Percentiles rank a stretch among this genome's conserved stretches.
phyloP scores from a whole-genome alignment of 2,329 filamentous ascomycete genomes.

The Pyricularia sp. region DNA sequence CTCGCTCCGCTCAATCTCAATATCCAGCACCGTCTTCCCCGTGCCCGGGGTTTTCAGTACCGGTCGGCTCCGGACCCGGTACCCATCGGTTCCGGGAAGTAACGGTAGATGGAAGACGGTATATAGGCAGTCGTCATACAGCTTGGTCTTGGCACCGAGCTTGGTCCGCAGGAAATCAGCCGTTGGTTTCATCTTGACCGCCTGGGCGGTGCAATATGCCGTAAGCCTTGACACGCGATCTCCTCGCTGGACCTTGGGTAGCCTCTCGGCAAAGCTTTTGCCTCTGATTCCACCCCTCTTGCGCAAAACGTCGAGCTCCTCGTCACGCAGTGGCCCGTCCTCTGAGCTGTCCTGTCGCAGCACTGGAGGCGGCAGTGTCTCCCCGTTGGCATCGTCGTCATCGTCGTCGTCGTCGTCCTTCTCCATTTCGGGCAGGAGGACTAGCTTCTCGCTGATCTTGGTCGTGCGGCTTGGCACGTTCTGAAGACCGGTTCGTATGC shows the following conservation, averaged over 20 bases:
- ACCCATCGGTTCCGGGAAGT: conserved; percentile 77
- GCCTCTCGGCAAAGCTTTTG: conserved; percentile 88
- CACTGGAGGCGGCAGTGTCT: conserved; percentile 23
- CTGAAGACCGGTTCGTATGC: conserved; percentile 33
- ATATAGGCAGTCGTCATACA: conserved; percentile 97
- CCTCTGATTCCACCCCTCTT: conserved; percentile 54
- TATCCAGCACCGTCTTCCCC: conserved; percentile 83
- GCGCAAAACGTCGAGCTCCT: conserved; percentile 55
- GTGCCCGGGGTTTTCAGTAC: conserved; percentile 83
- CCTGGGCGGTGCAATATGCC: conserved; percentile 92
- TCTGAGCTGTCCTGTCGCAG: conserved; percentile 50
- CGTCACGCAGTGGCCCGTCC: conserved; percentile 58
- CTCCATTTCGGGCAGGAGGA: conserved; percentile 76
- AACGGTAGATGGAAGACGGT: conserved; percentile 89
- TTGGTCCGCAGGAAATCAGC: conserved; percentile 80
- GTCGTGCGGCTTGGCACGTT: conserved; percentile 76
- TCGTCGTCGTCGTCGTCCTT: conserved; percentile 49
- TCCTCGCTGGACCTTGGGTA: conserved; percentile 79
- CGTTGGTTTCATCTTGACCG: conserved; percentile 82
- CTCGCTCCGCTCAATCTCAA: conserved; percentile 94
- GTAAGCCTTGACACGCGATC: conserved; percentile 86
- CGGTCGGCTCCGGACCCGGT: conserved; percentile 79
- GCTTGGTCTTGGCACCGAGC: conserved; percentile 85
- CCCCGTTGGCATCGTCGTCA: conserved; percentile 43
- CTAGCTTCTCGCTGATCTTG: conserved; percentile 95